These are phyloP conservation scores for Solanum tarijense DNA, from an alignment of 257 asterid species.

Conservation along the genomic window DNA sequence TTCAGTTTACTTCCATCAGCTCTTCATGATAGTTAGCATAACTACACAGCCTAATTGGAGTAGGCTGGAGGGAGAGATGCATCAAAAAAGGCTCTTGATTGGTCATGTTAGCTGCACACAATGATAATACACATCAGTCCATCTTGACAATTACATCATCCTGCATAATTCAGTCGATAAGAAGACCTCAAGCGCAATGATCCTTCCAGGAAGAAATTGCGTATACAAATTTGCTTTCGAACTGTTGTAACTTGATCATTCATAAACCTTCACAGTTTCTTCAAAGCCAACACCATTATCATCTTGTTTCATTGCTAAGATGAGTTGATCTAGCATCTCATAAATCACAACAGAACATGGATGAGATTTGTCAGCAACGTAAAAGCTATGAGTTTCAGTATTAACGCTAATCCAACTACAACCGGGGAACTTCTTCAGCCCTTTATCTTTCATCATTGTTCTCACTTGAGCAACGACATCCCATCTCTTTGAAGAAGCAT, in stretches of 20 bases:
- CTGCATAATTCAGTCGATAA: not conserved
- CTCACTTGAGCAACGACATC: slow-evolving; percentile 49
- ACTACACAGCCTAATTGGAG: not conserved
- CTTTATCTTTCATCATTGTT: slow-evolving; percentile 41
- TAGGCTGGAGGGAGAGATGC: not conserved
- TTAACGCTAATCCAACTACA: slow-evolving; percentile 59
- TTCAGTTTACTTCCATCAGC: not conserved
- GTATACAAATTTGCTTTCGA: not conserved
- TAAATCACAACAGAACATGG: slow-evolving; percentile 32
- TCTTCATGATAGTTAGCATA: not conserved
- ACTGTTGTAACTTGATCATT: slow-evolving; percentile 4
- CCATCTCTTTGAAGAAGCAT: slow-evolving; percentile 58
- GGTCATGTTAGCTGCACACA: not conserved
- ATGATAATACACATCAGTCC: not conserved
- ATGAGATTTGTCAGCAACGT: slow-evolving; percentile 47
- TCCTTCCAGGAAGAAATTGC: not conserved
- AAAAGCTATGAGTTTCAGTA: slow-evolving; percentile 37
- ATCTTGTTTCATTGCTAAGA: slow-evolving; percentile 34
- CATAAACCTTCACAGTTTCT: slow-evolving; percentile 20
- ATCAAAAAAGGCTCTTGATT: not conserved
- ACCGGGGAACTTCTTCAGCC: slow-evolving; percentile 52
- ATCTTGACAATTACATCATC: not conserved
- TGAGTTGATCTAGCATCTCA: slow-evolving; percentile 33
- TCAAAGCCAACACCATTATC: slow-evolving; percentile 22
- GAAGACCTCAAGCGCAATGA: not conserved